Conservation (phyloP, 306 rosid genomes). For the Parietaria judaica region DNA sequence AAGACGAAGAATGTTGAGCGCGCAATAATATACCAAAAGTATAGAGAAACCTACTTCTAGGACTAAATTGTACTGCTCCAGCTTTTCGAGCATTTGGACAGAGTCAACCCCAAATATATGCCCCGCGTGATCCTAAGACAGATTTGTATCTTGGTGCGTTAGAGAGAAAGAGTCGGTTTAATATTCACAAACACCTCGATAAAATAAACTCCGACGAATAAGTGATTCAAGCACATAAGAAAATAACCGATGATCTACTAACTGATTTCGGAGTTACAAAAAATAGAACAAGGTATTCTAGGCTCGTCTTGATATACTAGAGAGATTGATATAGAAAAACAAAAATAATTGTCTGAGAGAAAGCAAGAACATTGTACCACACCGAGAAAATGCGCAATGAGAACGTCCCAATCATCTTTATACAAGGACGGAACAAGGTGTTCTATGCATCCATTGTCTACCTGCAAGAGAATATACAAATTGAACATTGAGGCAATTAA, state of each 20-base stretch:
- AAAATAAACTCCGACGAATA: background rate
- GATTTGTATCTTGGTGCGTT: too few relatives aligned
- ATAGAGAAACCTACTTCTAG: conserved; percentile 43
- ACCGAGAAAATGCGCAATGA: conserved; percentile 93
- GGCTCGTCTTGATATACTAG: too few relatives aligned
- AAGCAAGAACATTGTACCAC: conserved; percentile 54
- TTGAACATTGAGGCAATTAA: conserved; percentile 10
- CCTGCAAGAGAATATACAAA: conserved; percentile 39
- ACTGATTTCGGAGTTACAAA: too few relatives aligned
- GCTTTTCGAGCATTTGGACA: conserved; percentile 70
- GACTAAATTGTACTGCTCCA: conserved; percentile 76
- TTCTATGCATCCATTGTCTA: conserved; percentile 88
- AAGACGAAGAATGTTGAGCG: background rate
- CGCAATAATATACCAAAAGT: background rate
- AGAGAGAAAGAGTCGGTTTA: background rate
- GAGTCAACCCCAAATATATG: conserved; percentile 98
- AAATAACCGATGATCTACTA: background rate
- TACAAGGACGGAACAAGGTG: conserved; percentile 74
- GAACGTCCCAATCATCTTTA: conserved; percentile 95
- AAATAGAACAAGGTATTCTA: too few relatives aligned
- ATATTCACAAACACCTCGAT: conserved; percentile 8
- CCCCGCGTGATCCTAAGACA: conserved; percentile 85
- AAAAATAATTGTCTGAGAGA: background rate
- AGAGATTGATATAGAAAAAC: background rate
- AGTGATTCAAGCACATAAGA: background rate